A percentile compares a stretch with the other conserved stretches of the same genome.
Evolutionary conservation across 306 rosid species (phyloP).

Genomic region (Quillaja saponaria): DNA sequence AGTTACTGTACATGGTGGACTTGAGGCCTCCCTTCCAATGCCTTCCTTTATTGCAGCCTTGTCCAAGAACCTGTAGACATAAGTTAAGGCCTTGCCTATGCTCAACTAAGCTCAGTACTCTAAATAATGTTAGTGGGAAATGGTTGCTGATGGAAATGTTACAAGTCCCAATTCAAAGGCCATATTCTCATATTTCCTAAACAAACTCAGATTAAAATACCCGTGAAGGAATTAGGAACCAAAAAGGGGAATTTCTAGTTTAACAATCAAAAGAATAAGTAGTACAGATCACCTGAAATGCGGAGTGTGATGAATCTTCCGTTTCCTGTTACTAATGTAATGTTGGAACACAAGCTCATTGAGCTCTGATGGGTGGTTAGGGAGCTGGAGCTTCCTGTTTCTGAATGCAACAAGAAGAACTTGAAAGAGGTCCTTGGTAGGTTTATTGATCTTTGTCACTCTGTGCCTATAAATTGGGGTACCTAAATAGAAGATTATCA

Average conservation of each 20-base stretch:
- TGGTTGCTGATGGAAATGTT: no score
- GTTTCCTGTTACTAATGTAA: conserved; percentile 33
- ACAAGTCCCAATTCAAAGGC: no score
- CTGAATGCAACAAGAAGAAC: conserved; percentile 31
- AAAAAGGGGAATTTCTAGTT: no score
- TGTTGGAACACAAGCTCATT: conserved; percentile 43
- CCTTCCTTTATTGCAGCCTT: conserved; percentile 45
- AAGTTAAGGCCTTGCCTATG: no score
- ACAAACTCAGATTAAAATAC: no score
- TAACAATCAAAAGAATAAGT: no score
- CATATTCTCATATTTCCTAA: no score
- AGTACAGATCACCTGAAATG: conserved; percentile 35
- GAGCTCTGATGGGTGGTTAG: conserved; percentile 41
- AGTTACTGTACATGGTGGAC: conserved; percentile 60
- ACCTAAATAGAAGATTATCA: conserved; percentile 35
- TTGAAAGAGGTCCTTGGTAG: conserved; percentile 35
- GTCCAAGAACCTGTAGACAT: conserved; percentile 3
- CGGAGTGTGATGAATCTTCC: conserved; percentile 49
- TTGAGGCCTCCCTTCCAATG: conserved; percentile 19
- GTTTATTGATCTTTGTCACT: no score
- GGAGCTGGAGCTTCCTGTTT: conserved; percentile 42
- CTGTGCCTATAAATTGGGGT: no score
- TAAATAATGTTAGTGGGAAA: no score
- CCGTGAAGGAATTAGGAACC: no score
- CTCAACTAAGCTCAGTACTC: no score